Base-by-base conservation (phyloP, 2,329 filamentous ascomycete species). In the Ampelomyces quisqualis region DNA sequence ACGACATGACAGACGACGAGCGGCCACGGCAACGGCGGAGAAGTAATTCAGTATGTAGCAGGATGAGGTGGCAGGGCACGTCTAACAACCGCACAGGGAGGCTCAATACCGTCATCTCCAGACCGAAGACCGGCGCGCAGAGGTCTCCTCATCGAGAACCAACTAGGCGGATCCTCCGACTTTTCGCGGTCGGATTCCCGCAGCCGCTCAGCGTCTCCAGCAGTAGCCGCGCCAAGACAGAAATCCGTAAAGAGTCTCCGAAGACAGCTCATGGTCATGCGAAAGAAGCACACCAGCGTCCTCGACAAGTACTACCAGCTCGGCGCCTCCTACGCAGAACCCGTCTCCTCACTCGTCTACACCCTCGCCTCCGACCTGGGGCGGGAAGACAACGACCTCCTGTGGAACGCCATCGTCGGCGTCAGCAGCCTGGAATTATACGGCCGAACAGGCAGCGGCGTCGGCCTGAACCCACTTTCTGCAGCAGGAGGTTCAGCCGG, bases 351-450 rank as follows among this genome's bases (percentile, higher is more conserved):
- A 0, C 85, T 97, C 72, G 81, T 96, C 62, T 98, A 97, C 69
- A 94, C 90, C 0, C 77, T 98, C 10, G 93, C 91, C 1, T 95
- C 90, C 1, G 93, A 97, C 62, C 80, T 98, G 5, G 93, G 93
- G 48, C 86, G 90, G 38, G 93, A 97, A 75, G 91, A 97, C 67
- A 98, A 97, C 58, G 90, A 98, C 58, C 76, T 97, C 15, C 77
- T 98, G 10, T 98, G 93, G 93, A 78, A 95, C 43, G 84, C 90
- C 5, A 95, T 97, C 59, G 88, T 98, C 18, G 93, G 93, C 5
- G 88, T 95, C 23, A 90, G 87, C n/a, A 95, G 90, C 11, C 84
- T 95, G 70, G 90, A 96, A 64, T 78, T 96, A 1, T 95, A 93
- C 53, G 90, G 90, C 11, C 84, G 88, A 40, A 91, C 88, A 14